Base-by-base conservation (phyloP, 139 green algal genomes). In the Klebsormidium nitens region DNA sequence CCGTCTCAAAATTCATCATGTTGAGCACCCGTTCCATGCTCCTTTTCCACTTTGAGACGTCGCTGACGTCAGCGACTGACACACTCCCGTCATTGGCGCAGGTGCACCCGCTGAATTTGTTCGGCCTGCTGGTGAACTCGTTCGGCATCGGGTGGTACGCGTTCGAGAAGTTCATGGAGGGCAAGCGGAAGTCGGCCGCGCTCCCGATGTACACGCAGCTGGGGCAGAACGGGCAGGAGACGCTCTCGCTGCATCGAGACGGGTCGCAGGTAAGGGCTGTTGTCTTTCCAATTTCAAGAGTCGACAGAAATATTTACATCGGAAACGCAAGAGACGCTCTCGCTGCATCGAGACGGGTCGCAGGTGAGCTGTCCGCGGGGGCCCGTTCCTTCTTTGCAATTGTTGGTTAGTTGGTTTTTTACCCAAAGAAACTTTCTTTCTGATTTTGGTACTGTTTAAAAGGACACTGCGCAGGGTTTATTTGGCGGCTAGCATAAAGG, bases 131-230 rank as follows among this genome's bases (percentile, higher is more conserved):
- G 47, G 39, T 84, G n/a, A 84, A 84, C 61, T 86, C 79, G 17
- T 48, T 39, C n/a, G 78, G 78, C 17, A 85, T 84, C 26, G 75
- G 69, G 35, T 84, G 78, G 78, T 84, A 84, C 57, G 77, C 78
- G 36, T 84, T 74, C 39, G 77, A 84, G 66, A 84, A 82, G 78
- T 84, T 67, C 32, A 17, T 79, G 68, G 77, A 83, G n/a, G 50
- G 38, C 31, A 59, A 64, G 47, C 31, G 23, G 70, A 65, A 59
- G 0, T 63, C 79, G 1, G 19, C 46, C 23, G 23, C 23, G 23
- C 44, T 34, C 17, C 31, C 59, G 42, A 28, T 26, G 36, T 47
- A n/a, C 26, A 36, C 44, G 65, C 36, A 26, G 14, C 47, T 40
- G 29, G 32, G 56, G 14, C 28, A 34, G 56, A 14, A 64, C 14